Evolutionary conservation across 2,329 filamentous ascomycete species (phyloP), one percentile per base, ranked within the genome.

Genomic region (Fusarium fujikuroi): DNA sequence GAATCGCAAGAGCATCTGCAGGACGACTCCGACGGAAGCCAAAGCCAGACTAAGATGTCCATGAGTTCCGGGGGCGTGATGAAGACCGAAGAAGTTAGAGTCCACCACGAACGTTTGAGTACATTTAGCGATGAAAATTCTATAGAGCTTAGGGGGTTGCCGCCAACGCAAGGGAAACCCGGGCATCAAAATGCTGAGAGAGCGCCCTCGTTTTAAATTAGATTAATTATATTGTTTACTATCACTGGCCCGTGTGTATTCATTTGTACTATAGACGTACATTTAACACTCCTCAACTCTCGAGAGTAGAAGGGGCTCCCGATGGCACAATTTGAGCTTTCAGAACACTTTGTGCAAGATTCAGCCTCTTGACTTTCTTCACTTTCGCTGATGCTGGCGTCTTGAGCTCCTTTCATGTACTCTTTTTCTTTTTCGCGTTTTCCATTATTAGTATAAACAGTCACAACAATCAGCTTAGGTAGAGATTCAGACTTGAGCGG

Each of bases 1-100:
- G 80, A 81, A 25, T 82, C 80, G 0, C 78, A 81, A 58, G 80
- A 81, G 60, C 79, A 75, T 7, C 70, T 81, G 2, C 77, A 78
- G 34, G 74, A 80, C 19, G 74, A 80, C 12, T 39, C 64, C 1
- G 73, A 76, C 11, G 69, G 56, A 7, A 64, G 47, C 7, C 21
- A 49, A 21, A 40, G 40, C n/a, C 49, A 46, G 3, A 19, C 39
- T n/a, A 73, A 71, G 37, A 36, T 58, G 9, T 70, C 74, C 2
- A 58, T 69, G 18, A 63, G 37, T n/a, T 50, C 57, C 3, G 63
- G 72, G 0, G 80, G 79, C 2, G 78, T 80, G 2, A 59, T 80
- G 50, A 81, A 80, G 62, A 81, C 79, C 1, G 79, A 78, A 19
- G 78, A 81, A 53, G 74, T 80, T 5, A 77, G 72, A 28, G 67